Conservation (phyloP, 495 filamentous ascomycete species). For the Aspergillus ellipticus region DNA sequence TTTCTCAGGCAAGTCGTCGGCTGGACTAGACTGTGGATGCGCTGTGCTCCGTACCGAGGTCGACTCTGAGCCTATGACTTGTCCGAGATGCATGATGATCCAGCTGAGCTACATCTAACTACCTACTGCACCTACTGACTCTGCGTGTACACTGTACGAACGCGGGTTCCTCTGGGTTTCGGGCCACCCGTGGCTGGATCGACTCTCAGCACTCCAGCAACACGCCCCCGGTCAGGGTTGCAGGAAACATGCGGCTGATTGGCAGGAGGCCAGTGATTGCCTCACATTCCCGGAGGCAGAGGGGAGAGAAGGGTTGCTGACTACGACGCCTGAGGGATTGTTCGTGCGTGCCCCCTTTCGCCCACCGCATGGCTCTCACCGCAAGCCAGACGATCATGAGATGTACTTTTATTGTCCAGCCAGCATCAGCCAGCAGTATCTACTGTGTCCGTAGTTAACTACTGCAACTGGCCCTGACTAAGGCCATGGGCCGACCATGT, state of each 20-base stretch:
- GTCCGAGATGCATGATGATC: not conserved
- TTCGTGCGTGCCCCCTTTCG: not conserved
- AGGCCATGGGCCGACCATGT: not conserved
- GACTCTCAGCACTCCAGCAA: not conserved
- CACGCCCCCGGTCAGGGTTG: not conserved
- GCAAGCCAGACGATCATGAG: not conserved
- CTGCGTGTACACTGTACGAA: no score
- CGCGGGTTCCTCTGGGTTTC: conserved; percentile 4
- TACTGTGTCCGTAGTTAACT: no score
- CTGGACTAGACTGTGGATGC: not conserved
- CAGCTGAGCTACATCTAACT: not conserved
- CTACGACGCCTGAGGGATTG: not conserved
- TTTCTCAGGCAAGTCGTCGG: not conserved
- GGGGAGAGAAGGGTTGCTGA: not conserved
- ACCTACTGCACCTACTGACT: no score
- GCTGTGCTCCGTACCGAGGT: not conserved
- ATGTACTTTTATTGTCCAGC: no score
- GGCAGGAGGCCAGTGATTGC: not conserved
- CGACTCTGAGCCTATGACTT: not conserved
- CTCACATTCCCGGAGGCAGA: not conserved
- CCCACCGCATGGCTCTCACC: not conserved
- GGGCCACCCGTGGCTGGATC: not conserved
- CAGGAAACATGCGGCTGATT: not conserved
- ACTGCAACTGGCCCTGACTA: no score
- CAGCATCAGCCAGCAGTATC: no score